Evolutionary conservation across 1,139 yeast species (phyloP).

Genomic region (Geotrichum fermentans): DNA sequence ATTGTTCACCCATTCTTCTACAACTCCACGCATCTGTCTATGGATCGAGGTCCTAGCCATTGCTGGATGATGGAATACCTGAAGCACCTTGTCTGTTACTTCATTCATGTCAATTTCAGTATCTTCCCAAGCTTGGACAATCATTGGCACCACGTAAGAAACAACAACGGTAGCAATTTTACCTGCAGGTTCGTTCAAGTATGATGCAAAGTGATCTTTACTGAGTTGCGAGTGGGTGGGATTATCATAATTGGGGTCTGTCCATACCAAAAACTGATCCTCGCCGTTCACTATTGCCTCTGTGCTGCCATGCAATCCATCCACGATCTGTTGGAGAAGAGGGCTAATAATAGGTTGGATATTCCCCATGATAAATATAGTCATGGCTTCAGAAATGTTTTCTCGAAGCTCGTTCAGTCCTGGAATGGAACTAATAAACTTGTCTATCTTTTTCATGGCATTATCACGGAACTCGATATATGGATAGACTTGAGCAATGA

Average conservation of each 20-base stretch:
- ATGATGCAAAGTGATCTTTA: conserved; percentile 30
- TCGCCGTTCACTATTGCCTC: conserved; percentile 26
- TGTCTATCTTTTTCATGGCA: conserved; percentile 25
- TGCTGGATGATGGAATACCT: conserved; percentile 29
- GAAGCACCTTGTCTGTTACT: conserved; percentile 22
- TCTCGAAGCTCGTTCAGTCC: conserved; percentile 24
- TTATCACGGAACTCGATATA: conserved; percentile 26
- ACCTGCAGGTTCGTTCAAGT: conserved; percentile 42
- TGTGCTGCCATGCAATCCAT: conserved; percentile 25
- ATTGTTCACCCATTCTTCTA: conserved; percentile 24
- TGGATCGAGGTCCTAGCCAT: conserved; percentile 24
- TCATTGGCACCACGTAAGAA: conserved; percentile 50
- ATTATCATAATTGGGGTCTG: conserved; percentile 24
- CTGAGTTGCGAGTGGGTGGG: conserved; percentile 31
- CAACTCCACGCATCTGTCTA: conserved; percentile 23
- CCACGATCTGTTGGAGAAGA: conserved; percentile 23
- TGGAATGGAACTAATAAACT: conserved; percentile 25
- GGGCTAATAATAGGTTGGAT: conserved; percentile 29
- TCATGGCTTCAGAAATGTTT: conserved; percentile 26
- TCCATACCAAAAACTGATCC: conserved; percentile 30
- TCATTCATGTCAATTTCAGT: conserved; percentile 19
- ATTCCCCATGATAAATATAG: conserved; percentile 27
- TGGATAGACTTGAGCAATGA: conserved; percentile 24
- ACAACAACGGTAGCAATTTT: conserved; percentile 48
- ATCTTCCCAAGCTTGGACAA: conserved; percentile 32